Percentiles rank a stretch among this genome's conserved stretches.
Conservation (phyloP, 164 flowering plant species). For the Piper longum region DNA sequence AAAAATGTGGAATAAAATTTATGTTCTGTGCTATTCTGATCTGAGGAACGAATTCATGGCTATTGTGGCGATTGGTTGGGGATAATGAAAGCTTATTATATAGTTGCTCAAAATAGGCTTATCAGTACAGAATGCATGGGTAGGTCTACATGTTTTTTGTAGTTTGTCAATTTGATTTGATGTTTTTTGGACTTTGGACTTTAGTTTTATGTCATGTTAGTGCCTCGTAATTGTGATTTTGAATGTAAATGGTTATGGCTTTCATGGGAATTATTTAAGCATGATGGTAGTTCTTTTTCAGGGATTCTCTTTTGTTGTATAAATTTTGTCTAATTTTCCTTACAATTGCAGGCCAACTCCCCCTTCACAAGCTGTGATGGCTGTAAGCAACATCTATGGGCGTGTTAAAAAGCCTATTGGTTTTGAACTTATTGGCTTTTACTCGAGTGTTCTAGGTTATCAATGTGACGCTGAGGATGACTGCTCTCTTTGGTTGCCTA, state of each 20-base stretch:
- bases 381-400: conserved; percentile 80
- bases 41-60: not conserved
- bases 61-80: too few relatives aligned
- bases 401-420: conserved; percentile 88
- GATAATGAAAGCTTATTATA: too few relatives aligned
- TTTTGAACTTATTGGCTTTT: conserved; percentile 55
- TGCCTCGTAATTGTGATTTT: too few relatives aligned
- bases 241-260: too few relatives aligned
- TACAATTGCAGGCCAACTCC: conserved; percentile 55
- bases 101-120: too few relatives aligned
- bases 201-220: too few relatives aligned
- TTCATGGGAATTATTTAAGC: not conserved
- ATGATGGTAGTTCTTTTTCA: not conserved
- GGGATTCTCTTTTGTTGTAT: not conserved
- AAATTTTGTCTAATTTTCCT: too few relatives aligned
- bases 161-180: too few relatives aligned
- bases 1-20: not conserved
- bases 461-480: conserved; percentile 23
- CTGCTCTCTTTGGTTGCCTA: conserved; percentile 86
- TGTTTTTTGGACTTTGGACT: too few relatives aligned
- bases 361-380: conserved; percentile 87
- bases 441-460: conserved; percentile 35
- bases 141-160: too few relatives aligned
- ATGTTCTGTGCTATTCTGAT: not conserved
- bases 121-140: too few relatives aligned